Percentiles rank a stretch among this genome's conserved stretches.
Evolutionary conservation across 164 flowering plant species (phyloP).

Genomic region (Annona squamosa): DNA sequence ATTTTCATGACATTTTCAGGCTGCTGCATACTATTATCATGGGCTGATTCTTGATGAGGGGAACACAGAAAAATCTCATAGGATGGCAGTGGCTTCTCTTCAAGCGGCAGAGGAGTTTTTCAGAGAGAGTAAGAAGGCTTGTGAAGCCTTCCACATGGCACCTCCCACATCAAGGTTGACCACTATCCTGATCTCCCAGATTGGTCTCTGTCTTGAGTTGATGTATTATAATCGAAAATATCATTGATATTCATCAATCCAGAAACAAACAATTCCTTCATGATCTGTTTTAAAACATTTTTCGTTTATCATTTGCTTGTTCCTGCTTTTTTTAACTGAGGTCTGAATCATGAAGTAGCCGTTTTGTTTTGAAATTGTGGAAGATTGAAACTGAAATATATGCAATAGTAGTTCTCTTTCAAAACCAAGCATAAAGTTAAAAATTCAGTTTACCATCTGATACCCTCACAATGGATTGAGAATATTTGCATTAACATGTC

Average conservation of each 20-base stretch:
- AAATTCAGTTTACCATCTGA: too few species aligned
- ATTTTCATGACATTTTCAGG: slow-evolving; percentile 33
- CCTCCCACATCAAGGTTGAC: slow-evolving; percentile 67
- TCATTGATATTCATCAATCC: neutral
- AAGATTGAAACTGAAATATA: too few species aligned
- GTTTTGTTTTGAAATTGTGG: too few species aligned
- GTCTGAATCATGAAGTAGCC: neutral
- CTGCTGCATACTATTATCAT: slow-evolving; percentile 96
- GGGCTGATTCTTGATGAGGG: slow-evolving; percentile 95
- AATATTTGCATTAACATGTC: neutral
- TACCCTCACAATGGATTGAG: too few species aligned
- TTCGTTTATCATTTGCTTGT: neutral
- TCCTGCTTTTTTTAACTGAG: neutral
- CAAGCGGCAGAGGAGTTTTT: slow-evolving; percentile 91
- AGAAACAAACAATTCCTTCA: neutral
- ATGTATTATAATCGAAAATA: too few species aligned
- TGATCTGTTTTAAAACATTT: neutral
- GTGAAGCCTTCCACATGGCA: slow-evolving; percentile 60
- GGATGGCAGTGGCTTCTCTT: slow-evolving; percentile 93
- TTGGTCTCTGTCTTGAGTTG: neutral
- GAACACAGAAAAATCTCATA: slow-evolving; percentile 86
- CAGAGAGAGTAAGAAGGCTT: slow-evolving; percentile 70
- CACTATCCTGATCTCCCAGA: neutral
- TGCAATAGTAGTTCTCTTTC: too few species aligned
- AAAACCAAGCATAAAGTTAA: too few species aligned